Evolutionary conservation across 805 yeast species (phyloP).

Genomic region (Candida easanensis): DNA sequence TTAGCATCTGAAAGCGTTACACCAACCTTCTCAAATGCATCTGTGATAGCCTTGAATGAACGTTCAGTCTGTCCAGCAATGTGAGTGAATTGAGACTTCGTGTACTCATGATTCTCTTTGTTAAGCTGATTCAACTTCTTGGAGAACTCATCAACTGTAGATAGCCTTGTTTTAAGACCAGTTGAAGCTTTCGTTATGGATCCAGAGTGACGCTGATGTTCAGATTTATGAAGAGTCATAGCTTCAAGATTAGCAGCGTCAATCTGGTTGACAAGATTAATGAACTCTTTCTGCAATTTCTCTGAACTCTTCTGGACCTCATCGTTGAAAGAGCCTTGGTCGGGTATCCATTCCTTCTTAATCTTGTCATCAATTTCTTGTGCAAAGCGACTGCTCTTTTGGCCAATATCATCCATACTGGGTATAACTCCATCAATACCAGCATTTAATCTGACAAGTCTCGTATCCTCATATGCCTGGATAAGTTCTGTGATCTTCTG

Average conservation of each 20-base stretch:
- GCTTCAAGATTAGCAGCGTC: no score
- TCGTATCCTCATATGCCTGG: conserved; percentile 10
- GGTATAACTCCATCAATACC: conserved; percentile 11
- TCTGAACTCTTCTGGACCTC: conserved; percentile 3
- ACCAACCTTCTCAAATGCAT: conserved; percentile 12
- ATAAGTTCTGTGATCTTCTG: conserved; percentile 12
- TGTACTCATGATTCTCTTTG: conserved; percentile 15
- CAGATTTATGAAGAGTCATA: no score
- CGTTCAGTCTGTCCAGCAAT: conserved; percentile 14
- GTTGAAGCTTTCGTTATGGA: conserved; percentile 1
- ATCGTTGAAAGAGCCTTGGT: conserved; percentile 16
- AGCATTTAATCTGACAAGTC: conserved; percentile 5
- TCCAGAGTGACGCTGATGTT: conserved; percentile 5
- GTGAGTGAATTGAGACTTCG: conserved; percentile 13
- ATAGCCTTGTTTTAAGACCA: conserved; percentile 13
- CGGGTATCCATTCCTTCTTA: conserved; percentile 16
- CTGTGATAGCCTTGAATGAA: conserved; percentile 15
- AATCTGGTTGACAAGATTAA: conserved; percentile 13
- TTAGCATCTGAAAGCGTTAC: conserved; percentile 12
- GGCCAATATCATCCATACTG: conserved; percentile 5
- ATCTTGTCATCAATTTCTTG: conserved; percentile 14
- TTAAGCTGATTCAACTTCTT: conserved; percentile 13
- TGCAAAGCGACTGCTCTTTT: conserved; percentile 16
- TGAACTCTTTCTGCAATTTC: neutral
- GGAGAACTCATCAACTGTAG: conserved; percentile 10